Percentiles rank a stretch among this genome's conserved stretches.
phyloP scores from a whole-genome alignment of 257 asterid species.

The Sherardia arvensis region DNA sequence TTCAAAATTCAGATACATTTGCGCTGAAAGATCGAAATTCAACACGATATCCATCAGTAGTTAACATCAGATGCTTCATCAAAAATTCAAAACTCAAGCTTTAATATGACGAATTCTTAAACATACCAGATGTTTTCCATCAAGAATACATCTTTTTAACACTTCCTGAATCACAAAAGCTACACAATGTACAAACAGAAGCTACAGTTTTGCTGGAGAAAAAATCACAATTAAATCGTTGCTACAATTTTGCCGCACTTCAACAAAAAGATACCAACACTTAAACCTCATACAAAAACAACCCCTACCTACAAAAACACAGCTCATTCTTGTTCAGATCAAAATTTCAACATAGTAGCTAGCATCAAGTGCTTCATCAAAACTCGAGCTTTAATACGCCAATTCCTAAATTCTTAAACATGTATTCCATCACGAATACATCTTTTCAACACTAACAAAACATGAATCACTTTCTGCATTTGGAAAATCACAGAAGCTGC shows the following conservation, averaged over 20 bases:
- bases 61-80: no score
- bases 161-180: not conserved
- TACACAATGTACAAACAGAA: not conserved
- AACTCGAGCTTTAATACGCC: conserved; percentile 12
- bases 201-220: not conserved
- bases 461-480: no score
- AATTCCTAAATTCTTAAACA: not conserved
- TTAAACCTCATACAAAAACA: no score
- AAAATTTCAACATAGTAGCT: no score
- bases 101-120: not conserved
- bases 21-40: not conserved
- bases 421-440: not conserved
- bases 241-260: no score
- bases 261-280: no score
- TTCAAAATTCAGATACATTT: not conserved
- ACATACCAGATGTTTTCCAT: conserved; percentile 1
- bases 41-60: not conserved
- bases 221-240: no score
- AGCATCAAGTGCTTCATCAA: no score
- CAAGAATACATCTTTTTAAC: conserved; percentile 1
- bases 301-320: no score
- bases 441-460: not conserved
- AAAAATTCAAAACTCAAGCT: conserved; percentile 43
- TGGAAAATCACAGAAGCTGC: no score
- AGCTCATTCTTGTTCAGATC: no score